Evolutionary conservation across 2,329 filamentous ascomycete genomes (phyloP), one percentile per base, ranked within the genome.

Genomic region (Microascus cirrosus): DNA sequence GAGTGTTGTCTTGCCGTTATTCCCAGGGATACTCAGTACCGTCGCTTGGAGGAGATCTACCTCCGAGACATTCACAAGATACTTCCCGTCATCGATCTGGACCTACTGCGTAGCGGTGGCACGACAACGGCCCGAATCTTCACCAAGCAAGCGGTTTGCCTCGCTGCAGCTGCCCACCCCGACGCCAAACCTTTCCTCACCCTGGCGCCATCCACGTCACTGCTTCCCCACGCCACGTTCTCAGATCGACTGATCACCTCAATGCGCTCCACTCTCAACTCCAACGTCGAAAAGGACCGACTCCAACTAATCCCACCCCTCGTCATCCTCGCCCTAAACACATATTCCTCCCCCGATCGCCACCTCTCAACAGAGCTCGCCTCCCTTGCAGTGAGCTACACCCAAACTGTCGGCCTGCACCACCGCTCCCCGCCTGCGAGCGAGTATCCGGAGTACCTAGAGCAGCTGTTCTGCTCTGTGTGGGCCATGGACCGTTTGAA

Each of bases 291-390:
- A 12, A 59, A 56, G 10, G 61, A 62, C 28, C 56, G 60, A 25
- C 54, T 62, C 18, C 60, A 59, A 34, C 45, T 59, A 10, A 69
- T 66, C 1, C 59, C 63, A 18, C 60, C 69, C 2, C 74, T 75
- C 51, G 63, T 71, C n/a, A 60, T 65, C 5, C 68, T 74, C 32
- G 69, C 69, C 1, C 53, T 62, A 1, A 59, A 57, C 20, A 58
- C 61, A 2, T 58, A 61, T 35, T 61, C 58, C 32, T 59, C 59
- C 35, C 54, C 54, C 15, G 61, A 62, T 36, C 60, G 59, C 2
- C 60, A 62, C 35, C 52, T 62, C 6, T 59, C 61, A 11, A 57
- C 60, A 15, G 61, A 62, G 20, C 50, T 62, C n/a, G 57, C 52
- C 1, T 32, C 57, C 8, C 53, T 55, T 8, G 53, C 57, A 3